Conservation (phyloP, 805 yeast species). For the Spathaspora gorwiae region DNA sequence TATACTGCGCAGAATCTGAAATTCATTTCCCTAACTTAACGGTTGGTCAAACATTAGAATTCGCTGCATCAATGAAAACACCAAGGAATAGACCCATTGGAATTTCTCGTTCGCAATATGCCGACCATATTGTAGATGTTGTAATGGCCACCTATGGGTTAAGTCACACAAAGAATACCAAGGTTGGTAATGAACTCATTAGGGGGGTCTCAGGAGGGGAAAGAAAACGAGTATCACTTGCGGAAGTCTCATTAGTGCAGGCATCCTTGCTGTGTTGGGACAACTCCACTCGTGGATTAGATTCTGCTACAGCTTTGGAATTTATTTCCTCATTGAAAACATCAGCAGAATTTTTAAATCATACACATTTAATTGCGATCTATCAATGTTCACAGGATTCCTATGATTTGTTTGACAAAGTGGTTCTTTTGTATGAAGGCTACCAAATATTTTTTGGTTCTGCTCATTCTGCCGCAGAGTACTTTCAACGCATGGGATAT, state of each 20-base stretch:
- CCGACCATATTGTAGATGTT: constrained; percentile 50
- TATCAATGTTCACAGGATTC: constrained; percentile 68
- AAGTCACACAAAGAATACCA: constrained; percentile 55
- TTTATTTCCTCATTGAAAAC: constrained; percentile 57
- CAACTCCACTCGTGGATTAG: constrained; percentile 68
- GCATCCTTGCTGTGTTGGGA: constrained; percentile 60
- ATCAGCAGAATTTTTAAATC: constrained; percentile 50
- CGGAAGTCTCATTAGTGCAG: constrained; percentile 54
- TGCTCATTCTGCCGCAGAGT: constrained; percentile 43
- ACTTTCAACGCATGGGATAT: constrained; percentile 33
- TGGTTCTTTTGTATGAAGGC: constrained; percentile 50
- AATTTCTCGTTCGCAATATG: constrained; percentile 50
- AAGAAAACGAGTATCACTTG: constrained; percentile 66
- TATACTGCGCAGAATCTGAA: constrained; percentile 67
- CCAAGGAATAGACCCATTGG: constrained; percentile 61
- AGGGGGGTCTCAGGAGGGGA: constrained; percentile 75
- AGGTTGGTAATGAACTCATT: constrained; percentile 63
- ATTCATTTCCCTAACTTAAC: constrained; percentile 64
- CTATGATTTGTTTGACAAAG: constrained; percentile 43
- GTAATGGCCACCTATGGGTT: constrained; percentile 53
- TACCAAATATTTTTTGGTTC: constrained; percentile 60
- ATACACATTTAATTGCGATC: constrained; percentile 60
- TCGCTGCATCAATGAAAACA: constrained; percentile 59
- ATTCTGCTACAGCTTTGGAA: constrained; percentile 67
- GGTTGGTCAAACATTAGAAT: constrained; percentile 60